phyloP scores from a whole-genome alignment of 2,329 filamentous ascomycete genomes.

The Cladophialophora psammophila region DNA sequence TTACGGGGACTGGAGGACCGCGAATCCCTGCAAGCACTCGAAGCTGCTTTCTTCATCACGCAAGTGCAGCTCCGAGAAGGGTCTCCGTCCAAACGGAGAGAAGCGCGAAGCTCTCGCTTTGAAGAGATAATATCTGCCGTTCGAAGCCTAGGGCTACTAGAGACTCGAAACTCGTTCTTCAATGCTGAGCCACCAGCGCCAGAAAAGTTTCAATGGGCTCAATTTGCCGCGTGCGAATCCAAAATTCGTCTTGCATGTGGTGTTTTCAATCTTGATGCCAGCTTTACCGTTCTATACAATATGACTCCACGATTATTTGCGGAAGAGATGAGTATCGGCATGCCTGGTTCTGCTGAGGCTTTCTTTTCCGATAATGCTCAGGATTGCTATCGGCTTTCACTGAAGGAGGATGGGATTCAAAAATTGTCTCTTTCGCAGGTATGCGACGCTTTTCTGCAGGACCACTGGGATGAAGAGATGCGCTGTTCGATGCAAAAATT shows the following conservation, averaged over 20 bases:
- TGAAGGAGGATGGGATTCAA: slow-evolving; percentile 2
- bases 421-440: slow-evolving; percentile 1
- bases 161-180: slow-evolving; percentile 14
- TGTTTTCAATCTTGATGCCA: slow-evolving; percentile 25
- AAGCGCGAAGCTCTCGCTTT: slow-evolving; percentile 11
- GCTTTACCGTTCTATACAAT: slow-evolving; percentile 23
- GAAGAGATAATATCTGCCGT: slow-evolving; percentile 16
- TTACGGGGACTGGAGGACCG: background rate
- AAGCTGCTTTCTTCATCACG: slow-evolving; percentile 18
- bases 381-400: slow-evolving; percentile 10
- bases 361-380: slow-evolving; percentile 16
- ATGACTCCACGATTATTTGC: slow-evolving; percentile 17
- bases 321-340: slow-evolving; percentile 18
- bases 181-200: slow-evolving; percentile 9
- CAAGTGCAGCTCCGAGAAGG: slow-evolving; percentile 17
- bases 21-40: slow-evolving; percentile 15
- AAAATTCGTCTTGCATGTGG: slow-evolving; percentile 20
- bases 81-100: background rate
- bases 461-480: slow-evolving; percentile 9
- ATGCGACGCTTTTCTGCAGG: slow-evolving; percentile 17
- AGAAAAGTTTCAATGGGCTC: slow-evolving; percentile 17
- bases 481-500: slow-evolving; percentile 8
- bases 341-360: slow-evolving; percentile 11
- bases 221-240: slow-evolving; percentile 11
- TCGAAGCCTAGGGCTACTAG: slow-evolving; percentile 11